Evolutionary conservation across 169 alveolate species (phyloP).

Genomic region (Plasmodium fragile): DNA sequence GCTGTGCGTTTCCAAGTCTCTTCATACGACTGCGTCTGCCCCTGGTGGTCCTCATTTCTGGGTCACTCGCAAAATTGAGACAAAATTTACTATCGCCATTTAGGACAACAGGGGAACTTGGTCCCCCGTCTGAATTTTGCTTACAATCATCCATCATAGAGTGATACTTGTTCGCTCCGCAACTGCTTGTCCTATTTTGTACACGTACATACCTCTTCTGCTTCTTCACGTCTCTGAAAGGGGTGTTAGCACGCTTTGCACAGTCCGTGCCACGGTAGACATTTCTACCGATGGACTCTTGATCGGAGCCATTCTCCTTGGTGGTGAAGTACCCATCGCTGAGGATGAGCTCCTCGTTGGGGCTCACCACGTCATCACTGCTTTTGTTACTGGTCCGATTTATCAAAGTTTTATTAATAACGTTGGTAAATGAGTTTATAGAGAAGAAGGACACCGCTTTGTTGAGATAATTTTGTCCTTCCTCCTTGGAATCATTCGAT

Average conservation of each 20-base stretch:
- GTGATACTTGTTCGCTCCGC: constrained; percentile 25
- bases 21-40: neutral
- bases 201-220: neutral
- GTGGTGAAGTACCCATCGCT: constrained; percentile 71
- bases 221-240: neutral
- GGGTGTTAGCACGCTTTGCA: neutral
- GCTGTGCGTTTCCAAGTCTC: neutral
- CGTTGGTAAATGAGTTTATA: constrained; percentile 26
- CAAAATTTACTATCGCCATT: neutral
- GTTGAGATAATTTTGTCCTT: constrained; percentile 14
- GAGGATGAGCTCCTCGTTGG: neutral
- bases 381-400: neutral
- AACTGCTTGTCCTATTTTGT: neutral
- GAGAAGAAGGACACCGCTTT: constrained; percentile 58
- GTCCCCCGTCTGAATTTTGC: neutral
- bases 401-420: neutral
- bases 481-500: neutral
- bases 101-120: neutral
- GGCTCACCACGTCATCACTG: neutral
- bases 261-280: neutral
- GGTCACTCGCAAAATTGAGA: constrained; percentile 29
- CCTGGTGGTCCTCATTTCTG: neutral
- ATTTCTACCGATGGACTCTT: neutral
- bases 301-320: constrained; percentile 15
- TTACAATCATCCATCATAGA: constrained; percentile 36